Conservation (phyloP, 148 eudicot genomes). For the Camellia japonica region DNA sequence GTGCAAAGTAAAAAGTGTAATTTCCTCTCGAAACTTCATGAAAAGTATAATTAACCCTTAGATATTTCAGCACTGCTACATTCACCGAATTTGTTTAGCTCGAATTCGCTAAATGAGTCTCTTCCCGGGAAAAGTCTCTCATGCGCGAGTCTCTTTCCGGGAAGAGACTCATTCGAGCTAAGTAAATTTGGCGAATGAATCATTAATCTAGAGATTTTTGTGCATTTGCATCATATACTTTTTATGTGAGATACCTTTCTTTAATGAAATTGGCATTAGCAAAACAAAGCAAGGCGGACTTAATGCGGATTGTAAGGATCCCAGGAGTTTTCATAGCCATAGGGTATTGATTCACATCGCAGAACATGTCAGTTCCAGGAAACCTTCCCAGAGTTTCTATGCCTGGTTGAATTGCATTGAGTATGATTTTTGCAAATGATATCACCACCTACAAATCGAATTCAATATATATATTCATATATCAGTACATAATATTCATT, state of each 20-base stretch:
- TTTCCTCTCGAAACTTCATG: no score
- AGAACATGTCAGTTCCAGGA: constrained; percentile 46
- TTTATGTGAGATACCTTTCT: constrained; percentile 38
- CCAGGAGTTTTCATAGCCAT: constrained; percentile 35
- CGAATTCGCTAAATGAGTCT: no score
- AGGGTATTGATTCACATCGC: constrained; percentile 49
- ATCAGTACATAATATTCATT: no score
- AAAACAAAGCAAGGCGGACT: constrained; percentile 55
- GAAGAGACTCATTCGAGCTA: no score
- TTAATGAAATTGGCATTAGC: constrained; percentile 51
- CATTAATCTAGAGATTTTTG: no score
- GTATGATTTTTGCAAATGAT: constrained; percentile 49
- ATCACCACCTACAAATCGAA: constrained; percentile 32
- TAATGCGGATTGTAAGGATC: constrained; percentile 37
- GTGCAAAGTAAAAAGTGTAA: no score
- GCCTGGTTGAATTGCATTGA: constrained; percentile 41
- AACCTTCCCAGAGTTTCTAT: constrained; percentile 48
- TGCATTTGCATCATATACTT: background rate
- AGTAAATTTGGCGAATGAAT: no score
- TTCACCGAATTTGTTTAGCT: no score
- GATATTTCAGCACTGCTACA: no score
- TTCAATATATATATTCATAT: background rate
- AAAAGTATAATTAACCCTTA: no score
- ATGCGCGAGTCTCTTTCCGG: no score
- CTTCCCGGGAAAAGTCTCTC: no score